These are phyloP conservation scores for Penicillium turbatum DNA, from an alignment of 495 filamentous ascomycete species.

Conservation along the genomic window DNA sequence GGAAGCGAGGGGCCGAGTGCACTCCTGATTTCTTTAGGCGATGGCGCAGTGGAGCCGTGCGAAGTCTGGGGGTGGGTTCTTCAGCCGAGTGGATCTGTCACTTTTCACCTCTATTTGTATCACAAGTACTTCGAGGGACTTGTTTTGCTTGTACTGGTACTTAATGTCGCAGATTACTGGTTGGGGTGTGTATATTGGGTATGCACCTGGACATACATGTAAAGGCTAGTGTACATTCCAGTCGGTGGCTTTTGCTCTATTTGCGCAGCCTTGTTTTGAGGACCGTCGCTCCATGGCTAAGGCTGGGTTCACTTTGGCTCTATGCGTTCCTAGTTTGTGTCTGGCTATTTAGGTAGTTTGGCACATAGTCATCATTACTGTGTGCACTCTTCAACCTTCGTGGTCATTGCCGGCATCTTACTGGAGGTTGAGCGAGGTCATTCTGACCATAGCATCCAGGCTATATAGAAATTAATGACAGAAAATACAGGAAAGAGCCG, in stretches of 20 bases:
- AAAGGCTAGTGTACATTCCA: background rate
- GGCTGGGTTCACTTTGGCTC: background rate
- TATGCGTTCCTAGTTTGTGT: background rate
- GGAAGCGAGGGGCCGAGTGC: conserved; percentile 1
- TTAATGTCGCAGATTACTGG: background rate
- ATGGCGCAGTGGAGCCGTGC: conserved; percentile 3
- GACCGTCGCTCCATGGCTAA: background rate
- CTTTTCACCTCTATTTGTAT: background rate
- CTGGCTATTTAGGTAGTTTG: conserved; percentile 8
- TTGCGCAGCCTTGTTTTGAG: background rate
- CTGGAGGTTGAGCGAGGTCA: background rate
- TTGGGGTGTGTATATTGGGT: background rate
- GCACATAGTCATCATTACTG: conserved; percentile 21
- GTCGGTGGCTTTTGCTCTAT: background rate
- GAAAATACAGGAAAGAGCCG: too few relatives aligned
- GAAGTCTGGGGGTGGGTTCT: conserved; percentile 9
- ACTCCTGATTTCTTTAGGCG: conserved; percentile 3
- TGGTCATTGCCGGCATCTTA: background rate
- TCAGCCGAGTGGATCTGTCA: conserved; percentile 9
- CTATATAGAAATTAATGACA: background rate
- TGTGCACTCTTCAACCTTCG: background rate
- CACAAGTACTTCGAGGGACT: background rate
- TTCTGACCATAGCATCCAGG: background rate
- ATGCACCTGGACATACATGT: too few relatives aligned
- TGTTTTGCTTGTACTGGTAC: background rate